phyloP scores from a whole-genome alignment of 805 yeast genomes.

The Vanderwaltozyma verrucispora region DNA sequence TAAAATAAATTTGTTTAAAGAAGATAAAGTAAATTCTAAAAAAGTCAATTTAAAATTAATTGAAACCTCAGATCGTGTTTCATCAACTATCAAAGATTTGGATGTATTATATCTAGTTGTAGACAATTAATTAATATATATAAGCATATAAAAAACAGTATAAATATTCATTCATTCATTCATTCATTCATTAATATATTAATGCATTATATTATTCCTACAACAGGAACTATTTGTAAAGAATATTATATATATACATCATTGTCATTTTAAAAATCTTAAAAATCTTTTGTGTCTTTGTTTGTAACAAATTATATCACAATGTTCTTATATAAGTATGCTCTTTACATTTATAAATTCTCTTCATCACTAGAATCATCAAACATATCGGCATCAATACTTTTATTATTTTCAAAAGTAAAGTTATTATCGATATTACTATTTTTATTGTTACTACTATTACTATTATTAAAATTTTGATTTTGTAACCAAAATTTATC shows the following conservation, averaged over 20 bases:
- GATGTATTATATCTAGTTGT: neutral
- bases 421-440: too few species aligned
- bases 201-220: too few species aligned
- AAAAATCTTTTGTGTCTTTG: too few species aligned
- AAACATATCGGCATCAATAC: constrained; percentile 20
- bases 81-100: neutral
- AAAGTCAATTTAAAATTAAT: neutral
- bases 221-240: too few species aligned
- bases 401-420: neutral
- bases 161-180: too few species aligned
- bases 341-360: neutral
- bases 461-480: neutral
- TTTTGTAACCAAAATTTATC: constrained; percentile 22
- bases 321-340: neutral
- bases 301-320: too few species aligned
- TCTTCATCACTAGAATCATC: constrained; percentile 27
- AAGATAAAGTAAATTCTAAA: neutral
- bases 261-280: too few species aligned
- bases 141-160: too few species aligned
- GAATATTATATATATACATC: too few species aligned
- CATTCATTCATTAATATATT: too few species aligned
- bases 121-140: neutral
- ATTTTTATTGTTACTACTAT: neutral
- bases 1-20: neutral
- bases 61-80: neutral